Base-by-base conservation (phyloP, 371 early-diverging fungal genomes). In the Parasitella parasitica region DNA sequence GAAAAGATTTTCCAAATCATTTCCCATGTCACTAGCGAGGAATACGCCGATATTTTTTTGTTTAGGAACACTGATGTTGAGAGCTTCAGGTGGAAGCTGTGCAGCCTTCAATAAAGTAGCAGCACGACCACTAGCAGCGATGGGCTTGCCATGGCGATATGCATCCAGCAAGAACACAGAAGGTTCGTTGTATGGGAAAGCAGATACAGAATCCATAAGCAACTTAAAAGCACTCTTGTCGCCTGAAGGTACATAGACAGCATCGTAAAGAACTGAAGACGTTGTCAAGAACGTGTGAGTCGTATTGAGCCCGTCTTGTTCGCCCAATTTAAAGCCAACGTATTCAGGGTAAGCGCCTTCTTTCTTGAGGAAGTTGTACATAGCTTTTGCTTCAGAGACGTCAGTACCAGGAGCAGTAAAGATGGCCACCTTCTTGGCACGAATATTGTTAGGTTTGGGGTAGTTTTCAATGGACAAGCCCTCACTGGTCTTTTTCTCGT, bases 241-340 rank as follows among this genome's bases (percentile, higher is more conserved):
- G 13, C 78, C 78, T 20, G 64, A 70, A n/a, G 75, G 75, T 3
- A 78, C 68, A 61, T 69, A 75, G n/a, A 75, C 68, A 26, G 75
- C 75, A 54, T 78, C 78, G 38, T 48, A 75, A 1, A 75, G 67
- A 0, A 73, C 73, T n/a, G 78, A 78, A 9, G 71, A 55, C 1
- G 71, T 64, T 20, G 67, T 69, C 16, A 66, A 4, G 50, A 66
- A 76, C 2, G 73, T 73, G 13, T 69, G 46, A 8, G 57, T 67
- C 8, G 69, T 59, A 15, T 62, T 28, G 18, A 76, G 18, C 20
- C 67, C 71, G 12, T 73, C 66, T 15, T 61, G 46, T 3, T 43
- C 57, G 20, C 77, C 77, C 18, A 62, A 61, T 4, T 50, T 28
- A 5, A 69, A 37, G 16, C 77, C 77, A 22, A 76, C 54, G 24